Evolutionary conservation across 306 rosid genomes (phyloP).

Genomic region (Prinsepia uniflora): DNA sequence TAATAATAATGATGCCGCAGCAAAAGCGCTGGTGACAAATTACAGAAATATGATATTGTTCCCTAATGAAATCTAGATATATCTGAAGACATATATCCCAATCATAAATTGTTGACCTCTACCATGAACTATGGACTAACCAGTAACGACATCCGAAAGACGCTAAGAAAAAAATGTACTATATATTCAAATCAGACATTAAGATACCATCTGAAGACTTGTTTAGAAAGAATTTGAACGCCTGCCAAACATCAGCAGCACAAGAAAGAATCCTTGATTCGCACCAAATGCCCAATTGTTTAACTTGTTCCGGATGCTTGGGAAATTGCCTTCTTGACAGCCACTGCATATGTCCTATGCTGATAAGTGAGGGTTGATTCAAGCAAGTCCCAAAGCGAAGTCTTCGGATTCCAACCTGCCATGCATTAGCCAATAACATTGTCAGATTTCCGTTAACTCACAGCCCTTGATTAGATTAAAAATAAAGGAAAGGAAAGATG

Average conservation of each 20-base stretch:
- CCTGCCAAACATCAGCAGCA: constrained; percentile 25
- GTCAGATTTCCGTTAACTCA: not conserved
- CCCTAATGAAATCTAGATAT: constrained; percentile 19
- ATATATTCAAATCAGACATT: constrained; percentile 33
- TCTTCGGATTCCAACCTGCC: constrained; percentile 85
- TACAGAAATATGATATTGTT: constrained; percentile 24
- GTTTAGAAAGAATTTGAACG: constrained; percentile 22
- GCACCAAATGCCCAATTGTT: constrained; percentile 15
- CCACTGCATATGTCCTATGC: constrained; percentile 88
- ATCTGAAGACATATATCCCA: constrained; percentile 26
- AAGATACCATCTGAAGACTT: constrained; percentile 26
- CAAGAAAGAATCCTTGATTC: constrained; percentile 27
- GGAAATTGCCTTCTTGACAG: constrained; percentile 61
- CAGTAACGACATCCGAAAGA: constrained; percentile 14
- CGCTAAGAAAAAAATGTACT: constrained; percentile 23
- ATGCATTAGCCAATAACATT: not conserved
- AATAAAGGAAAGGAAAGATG: not conserved
- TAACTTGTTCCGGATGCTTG: constrained; percentile 63
- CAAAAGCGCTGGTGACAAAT: constrained; percentile 30
- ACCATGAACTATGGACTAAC: constrained; percentile 32
- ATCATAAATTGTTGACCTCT: constrained; percentile 23
- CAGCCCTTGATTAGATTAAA: not conserved
- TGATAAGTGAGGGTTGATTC: constrained; percentile 92
- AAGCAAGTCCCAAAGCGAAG: constrained; percentile 87
- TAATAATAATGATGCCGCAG: constrained; percentile 26